Conservation (phyloP, 306 rosid species). For the Glycine soja region DNA sequence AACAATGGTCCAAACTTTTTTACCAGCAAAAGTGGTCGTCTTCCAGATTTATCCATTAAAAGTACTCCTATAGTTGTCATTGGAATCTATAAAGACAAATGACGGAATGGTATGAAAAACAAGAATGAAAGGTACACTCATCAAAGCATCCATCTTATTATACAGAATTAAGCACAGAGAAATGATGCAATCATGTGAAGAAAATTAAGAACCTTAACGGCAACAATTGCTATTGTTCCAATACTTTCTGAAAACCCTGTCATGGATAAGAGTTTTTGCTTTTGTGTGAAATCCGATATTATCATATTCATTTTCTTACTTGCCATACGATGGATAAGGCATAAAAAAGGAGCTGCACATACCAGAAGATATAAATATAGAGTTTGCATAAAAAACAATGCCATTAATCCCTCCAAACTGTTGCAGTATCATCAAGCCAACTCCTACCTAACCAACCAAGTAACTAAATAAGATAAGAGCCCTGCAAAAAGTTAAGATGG, state of each 20-base stretch:
- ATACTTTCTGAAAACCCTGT: slow-evolving; percentile 80
- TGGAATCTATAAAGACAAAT: slow-evolving; percentile 61
- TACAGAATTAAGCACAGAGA: slow-evolving; percentile 33
- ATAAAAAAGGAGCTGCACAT: slow-evolving; percentile 38
- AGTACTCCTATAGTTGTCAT: slow-evolving; percentile 67
- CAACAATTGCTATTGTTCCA: slow-evolving; percentile 79
- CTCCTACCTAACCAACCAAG: slow-evolving; percentile 69
- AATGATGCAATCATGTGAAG: slow-evolving; percentile 31
- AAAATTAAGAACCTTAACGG: slow-evolving; percentile 68
- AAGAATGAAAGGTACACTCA: slow-evolving; percentile 25
- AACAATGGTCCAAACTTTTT: slow-evolving; percentile 15
- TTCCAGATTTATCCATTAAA: slow-evolving; percentile 70
- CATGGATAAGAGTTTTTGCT: slow-evolving; percentile 44
- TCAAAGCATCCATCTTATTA: not conserved
- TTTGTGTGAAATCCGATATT: slow-evolving; percentile 28
- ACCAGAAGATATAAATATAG: slow-evolving; percentile 85
- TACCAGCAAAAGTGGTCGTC: slow-evolving; percentile 78
- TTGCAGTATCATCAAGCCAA: slow-evolving; percentile 86
- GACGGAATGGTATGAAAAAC: slow-evolving; percentile 22
- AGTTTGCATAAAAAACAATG: slow-evolving; percentile 76
- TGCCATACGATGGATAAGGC: slow-evolving; percentile 16
- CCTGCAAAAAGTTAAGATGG: slow-evolving; percentile 28
- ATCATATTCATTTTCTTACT: slow-evolving; percentile 4
- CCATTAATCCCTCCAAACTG: slow-evolving; percentile 92
- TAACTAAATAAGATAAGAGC: slow-evolving; percentile 32